These are phyloP conservation scores for Zasmidium angulare DNA, from an alignment of 2,329 filamentous ascomycete genomes.

Conservation along the genomic window DNA sequence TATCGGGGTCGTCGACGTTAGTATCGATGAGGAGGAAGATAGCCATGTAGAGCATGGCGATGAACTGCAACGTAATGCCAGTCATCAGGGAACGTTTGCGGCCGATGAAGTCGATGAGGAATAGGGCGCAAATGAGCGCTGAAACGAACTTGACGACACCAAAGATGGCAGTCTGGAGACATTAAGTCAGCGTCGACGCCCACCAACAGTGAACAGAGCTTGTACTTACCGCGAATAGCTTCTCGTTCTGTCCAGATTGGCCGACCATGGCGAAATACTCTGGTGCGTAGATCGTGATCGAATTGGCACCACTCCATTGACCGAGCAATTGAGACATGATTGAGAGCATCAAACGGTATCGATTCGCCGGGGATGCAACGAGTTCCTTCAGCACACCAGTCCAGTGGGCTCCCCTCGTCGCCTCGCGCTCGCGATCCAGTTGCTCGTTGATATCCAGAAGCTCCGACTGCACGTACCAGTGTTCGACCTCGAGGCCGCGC, in stretches of 20 bases:
- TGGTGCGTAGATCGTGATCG: conserved; percentile 74
- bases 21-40: conserved; percentile 60
- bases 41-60: conserved; percentile 57
- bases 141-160: conserved; percentile 71
- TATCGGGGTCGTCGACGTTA: conserved; percentile 51
- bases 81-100: conserved; percentile 43
- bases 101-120: conserved; percentile 53
- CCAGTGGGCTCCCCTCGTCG: conserved; percentile 64
- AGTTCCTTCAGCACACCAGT: conserved; percentile 68
- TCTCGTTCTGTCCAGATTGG: conserved; percentile 65
- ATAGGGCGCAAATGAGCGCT: conserved; percentile 68
- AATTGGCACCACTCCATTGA: conserved; percentile 65
- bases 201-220: neutral
- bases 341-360: conserved; percentile 70
- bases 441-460: conserved; percentile 63
- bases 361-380: conserved; percentile 65
- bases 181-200: neutral
- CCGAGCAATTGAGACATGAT: conserved; percentile 68
- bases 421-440: conserved; percentile 70
- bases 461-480: conserved; percentile 47
- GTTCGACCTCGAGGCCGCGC: conserved; percentile 29
- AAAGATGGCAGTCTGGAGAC: conserved; percentile 63
- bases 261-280: conserved; percentile 73
- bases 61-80: conserved; percentile 34
- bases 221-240: conserved; percentile 56